Evolutionary conservation across 208 protist genomes (phyloP).

Genomic region (Acanthamoeba royreba): DNA sequence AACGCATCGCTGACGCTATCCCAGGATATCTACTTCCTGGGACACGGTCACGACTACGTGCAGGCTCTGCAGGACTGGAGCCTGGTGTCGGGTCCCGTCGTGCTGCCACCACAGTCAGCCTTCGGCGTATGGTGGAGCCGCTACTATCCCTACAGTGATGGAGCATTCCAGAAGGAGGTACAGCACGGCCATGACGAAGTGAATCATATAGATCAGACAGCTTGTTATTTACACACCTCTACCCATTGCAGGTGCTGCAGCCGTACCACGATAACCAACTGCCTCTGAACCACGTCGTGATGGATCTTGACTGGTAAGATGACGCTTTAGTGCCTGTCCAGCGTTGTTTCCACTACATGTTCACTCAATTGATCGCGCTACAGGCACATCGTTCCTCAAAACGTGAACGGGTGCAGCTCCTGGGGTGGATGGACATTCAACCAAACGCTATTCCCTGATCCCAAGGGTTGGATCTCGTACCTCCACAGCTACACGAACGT

Average conservation of each 20-base stretch:
- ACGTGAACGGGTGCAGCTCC: neutral
- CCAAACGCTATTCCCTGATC: neutral
- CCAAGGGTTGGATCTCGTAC: neutral
- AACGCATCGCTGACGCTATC: neutral
- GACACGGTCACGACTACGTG: constrained; percentile 41
- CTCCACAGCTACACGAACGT: neutral
- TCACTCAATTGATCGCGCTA: neutral
- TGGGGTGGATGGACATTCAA: neutral
- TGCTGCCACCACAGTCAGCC: constrained; percentile 45
- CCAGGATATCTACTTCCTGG: constrained; percentile 61
- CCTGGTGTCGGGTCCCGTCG: constrained; percentile 38
- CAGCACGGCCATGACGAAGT: neutral
- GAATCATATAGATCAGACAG: neutral
- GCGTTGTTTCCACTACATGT: neutral
- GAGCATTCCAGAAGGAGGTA: neutral
- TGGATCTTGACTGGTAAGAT: neutral
- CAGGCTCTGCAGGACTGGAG: constrained; percentile 56
- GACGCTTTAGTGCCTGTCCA: neutral
- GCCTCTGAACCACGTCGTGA: neutral
- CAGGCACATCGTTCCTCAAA: neutral
- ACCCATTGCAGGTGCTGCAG: neutral
- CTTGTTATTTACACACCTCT: neutral
- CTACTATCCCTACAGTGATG: constrained; percentile 6
- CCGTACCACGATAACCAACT: neutral
- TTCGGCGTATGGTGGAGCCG: constrained; percentile 63